Conservation (phyloP, 345 rosid genomes). For the Aquilaria sinensis region DNA sequence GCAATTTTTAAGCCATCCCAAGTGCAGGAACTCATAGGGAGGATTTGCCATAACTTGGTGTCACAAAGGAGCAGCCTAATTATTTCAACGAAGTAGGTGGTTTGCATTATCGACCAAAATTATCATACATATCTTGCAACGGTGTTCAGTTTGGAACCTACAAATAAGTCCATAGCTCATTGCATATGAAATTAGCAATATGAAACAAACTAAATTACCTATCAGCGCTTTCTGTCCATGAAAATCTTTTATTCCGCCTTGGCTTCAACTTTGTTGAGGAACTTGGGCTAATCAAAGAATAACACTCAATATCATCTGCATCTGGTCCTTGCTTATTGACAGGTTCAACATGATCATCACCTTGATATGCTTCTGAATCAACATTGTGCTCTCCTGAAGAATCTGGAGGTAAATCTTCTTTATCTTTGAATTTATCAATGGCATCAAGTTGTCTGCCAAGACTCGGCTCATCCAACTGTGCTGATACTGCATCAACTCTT, state of each 20-base stretch:
- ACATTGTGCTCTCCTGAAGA: conserved; percentile 29
- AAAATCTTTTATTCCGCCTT: conserved; percentile 49
- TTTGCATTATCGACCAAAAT: no score
- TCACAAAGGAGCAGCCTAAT: no score
- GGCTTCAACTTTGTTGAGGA: conserved; percentile 40
- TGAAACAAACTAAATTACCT: conserved; percentile 34
- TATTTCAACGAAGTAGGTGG: no score
- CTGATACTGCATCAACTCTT: conserved; percentile 30
- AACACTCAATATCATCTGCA: conserved; percentile 40
- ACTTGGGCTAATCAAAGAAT: conserved; percentile 31
- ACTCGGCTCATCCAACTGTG: conserved; percentile 17
- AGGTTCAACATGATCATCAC: conserved; percentile 26
- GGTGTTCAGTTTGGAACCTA: no score
- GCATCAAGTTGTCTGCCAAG: conserved; percentile 14
- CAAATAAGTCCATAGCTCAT: no score
- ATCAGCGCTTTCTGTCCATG: conserved; percentile 89
- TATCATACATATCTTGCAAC: no score
- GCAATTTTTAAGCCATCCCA: no score
- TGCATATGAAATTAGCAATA: no score
- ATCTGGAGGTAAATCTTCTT: conserved; percentile 17
- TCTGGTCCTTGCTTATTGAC: conserved; percentile 26
- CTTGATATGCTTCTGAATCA: conserved; percentile 23
- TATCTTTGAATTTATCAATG: conserved; percentile 19
- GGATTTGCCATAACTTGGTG: no score
- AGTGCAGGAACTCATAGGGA: no score